Conservation (phyloP, 305 asterid genomes). For the Fraxinus greggii region DNA sequence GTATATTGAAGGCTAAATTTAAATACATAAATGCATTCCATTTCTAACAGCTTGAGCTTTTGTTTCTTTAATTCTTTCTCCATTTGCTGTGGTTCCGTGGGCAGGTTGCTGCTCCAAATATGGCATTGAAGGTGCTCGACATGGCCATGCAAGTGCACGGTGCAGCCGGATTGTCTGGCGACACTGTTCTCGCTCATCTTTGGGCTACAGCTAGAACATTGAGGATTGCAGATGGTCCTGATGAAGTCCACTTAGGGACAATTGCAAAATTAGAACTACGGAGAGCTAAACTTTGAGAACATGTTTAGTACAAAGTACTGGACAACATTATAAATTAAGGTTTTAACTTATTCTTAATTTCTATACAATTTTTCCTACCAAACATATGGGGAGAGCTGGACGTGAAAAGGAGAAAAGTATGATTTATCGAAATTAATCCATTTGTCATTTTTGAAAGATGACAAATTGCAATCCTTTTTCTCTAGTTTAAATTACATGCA, state of each 20-base stretch:
- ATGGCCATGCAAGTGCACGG: conserved; percentile 97
- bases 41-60: neutral
- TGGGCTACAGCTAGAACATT: conserved; percentile 88
- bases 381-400: neutral
- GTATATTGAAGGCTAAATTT: neutral
- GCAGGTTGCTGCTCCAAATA: conserved; percentile 88
- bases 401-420: neutral
- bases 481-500: neutral
- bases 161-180: conserved; percentile 87
- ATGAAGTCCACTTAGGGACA: conserved; percentile 90
- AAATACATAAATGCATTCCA: neutral
- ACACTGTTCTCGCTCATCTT: conserved; percentile 77
- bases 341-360: neutral
- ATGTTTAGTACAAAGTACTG: neutral
- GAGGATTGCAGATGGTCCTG: conserved; percentile 94
- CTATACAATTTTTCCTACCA: neutral
- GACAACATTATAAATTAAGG: neutral
- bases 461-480: neutral
- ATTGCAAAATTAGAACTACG: conserved; percentile 79
- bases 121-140: conserved; percentile 88
- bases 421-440: neutral
- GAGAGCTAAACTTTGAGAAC: conserved; percentile 68
- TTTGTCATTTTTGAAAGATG: neutral
- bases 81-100: conserved; percentile 7
- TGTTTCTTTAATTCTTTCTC: neutral